Percentiles rank a stretch among this genome's conserved stretches.
Evolutionary conservation across 495 filamentous ascomycete genomes (phyloP).

Genomic region (Aspergillus cristatus): DNA sequence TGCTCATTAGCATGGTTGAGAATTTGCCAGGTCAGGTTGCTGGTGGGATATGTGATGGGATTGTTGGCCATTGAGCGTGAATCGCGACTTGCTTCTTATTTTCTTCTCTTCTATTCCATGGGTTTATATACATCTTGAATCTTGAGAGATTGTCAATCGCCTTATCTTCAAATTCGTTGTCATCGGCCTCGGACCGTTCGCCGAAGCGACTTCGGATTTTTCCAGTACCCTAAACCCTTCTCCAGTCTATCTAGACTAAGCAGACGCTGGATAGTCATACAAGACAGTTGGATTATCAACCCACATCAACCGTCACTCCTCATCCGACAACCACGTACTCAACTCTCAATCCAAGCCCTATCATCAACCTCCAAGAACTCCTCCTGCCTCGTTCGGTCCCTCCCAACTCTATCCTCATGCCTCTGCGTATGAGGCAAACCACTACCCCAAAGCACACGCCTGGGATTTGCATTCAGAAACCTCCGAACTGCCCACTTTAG

Average conservation of each 20-base stretch:
- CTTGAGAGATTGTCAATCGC: no score
- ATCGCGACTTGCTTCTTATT: not conserved
- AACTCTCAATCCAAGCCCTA: constrained; percentile 1
- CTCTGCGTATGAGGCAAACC: constrained; percentile 8
- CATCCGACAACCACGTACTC: constrained; percentile 1
- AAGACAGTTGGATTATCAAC: not conserved
- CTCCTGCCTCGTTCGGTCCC: not conserved
- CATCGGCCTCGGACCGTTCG: no score
- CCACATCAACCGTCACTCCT: constrained; percentile 1
- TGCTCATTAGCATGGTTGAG: constrained; percentile 8
- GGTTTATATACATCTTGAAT: no score
- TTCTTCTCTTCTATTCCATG: no score
- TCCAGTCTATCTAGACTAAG: no score
- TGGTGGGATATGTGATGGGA: constrained; percentile 5
- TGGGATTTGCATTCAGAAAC: constrained; percentile 2
- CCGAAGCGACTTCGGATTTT: no score
- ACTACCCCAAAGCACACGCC: constrained; percentile 3
- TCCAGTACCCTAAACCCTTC: no score
- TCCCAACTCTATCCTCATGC: constrained; percentile 1
- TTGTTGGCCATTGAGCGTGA: no score
- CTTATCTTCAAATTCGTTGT: no score
- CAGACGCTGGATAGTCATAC: constrained; percentile 1
- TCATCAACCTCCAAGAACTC: not conserved
- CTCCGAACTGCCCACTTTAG: not conserved
- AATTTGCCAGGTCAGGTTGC: constrained; percentile 9